Conservation (phyloP, 1,139 yeast genomes). For the Kurtzmaniella quercitrusa region DNA sequence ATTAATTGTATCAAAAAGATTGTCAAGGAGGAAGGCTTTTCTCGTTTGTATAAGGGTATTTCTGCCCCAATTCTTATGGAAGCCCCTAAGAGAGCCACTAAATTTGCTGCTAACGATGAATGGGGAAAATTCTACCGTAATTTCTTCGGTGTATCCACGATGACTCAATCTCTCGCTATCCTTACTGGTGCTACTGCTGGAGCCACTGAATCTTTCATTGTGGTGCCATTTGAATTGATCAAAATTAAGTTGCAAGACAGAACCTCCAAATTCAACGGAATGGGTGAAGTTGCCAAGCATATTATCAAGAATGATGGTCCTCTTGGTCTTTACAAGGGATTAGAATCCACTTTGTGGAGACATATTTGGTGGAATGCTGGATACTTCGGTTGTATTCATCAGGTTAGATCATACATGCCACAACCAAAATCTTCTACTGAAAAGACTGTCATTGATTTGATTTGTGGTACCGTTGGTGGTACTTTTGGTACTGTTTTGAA, state of each 20-base stretch:
- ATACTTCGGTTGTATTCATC: constrained; percentile 92
- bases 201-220: constrained; percentile 93
- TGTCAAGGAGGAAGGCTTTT: constrained; percentile 77
- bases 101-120: constrained; percentile 96
- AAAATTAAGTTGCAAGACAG: constrained; percentile 89
- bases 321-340: constrained; percentile 85
- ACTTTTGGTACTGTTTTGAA: constrained; percentile 89
- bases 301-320: constrained; percentile 74
- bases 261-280: constrained; percentile 77
- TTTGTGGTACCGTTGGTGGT: constrained; percentile 95
- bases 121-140: constrained; percentile 85
- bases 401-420: constrained; percentile 77
- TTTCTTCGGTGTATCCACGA: constrained; percentile 61
- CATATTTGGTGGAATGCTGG: constrained; percentile 98
- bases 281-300: constrained; percentile 74
- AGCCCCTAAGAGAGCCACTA: constrained; percentile 98
- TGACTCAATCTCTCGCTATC: constrained; percentile 81
- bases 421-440: constrained; percentile 63
- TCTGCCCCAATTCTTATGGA: constrained; percentile 97
- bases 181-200: constrained; percentile 98
- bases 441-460: constrained; percentile 79
- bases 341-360: constrained; percentile 97
- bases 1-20: constrained; percentile 80
- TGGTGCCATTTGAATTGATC: constrained; percentile 90
- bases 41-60: constrained; percentile 87